Conservation (phyloP, 2,329 filamentous ascomycete genomes). For the Chaetomiaceae sp. region DNA sequence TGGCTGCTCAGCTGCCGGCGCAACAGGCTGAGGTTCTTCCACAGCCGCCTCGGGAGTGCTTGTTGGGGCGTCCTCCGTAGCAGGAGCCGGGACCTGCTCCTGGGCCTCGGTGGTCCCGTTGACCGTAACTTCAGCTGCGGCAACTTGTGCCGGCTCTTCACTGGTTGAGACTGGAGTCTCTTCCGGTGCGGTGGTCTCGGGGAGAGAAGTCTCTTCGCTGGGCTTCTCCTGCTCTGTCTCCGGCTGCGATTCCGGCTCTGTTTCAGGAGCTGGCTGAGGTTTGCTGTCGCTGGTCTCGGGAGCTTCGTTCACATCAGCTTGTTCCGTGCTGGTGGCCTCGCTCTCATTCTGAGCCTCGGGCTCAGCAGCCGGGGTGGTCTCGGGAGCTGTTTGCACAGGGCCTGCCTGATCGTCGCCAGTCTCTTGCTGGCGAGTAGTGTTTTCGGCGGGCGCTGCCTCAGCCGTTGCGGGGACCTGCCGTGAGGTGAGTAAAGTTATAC, state of each 20-base stretch:
- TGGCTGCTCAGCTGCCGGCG: neutral
- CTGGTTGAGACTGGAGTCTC: neutral
- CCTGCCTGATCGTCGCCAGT: neutral
- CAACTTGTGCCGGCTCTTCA: no score
- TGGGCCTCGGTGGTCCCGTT: neutral
- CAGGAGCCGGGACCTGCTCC: neutral
- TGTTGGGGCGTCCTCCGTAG: neutral
- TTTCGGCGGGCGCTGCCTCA: neutral
- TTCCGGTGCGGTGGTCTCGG: neutral
- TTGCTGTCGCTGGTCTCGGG: neutral
- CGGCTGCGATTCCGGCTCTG: neutral
- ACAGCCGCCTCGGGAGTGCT: neutral
- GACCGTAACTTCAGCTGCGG: no score
- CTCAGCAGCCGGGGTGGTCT: neutral
- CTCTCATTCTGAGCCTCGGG: neutral
- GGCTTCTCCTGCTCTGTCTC: neutral
- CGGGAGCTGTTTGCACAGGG: neutral
- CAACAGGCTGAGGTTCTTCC: neutral
- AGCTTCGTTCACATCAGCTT: neutral
- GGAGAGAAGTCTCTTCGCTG: neutral
- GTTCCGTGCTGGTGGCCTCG: neutral
- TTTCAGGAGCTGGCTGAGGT: neutral
- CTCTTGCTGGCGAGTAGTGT: neutral
- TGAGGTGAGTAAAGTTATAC: neutral
- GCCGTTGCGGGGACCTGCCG: neutral